Evolutionary conservation across 1,284 basidiomycete genomes (phyloP).

Genomic region (Heterobasidion annosum): DNA sequence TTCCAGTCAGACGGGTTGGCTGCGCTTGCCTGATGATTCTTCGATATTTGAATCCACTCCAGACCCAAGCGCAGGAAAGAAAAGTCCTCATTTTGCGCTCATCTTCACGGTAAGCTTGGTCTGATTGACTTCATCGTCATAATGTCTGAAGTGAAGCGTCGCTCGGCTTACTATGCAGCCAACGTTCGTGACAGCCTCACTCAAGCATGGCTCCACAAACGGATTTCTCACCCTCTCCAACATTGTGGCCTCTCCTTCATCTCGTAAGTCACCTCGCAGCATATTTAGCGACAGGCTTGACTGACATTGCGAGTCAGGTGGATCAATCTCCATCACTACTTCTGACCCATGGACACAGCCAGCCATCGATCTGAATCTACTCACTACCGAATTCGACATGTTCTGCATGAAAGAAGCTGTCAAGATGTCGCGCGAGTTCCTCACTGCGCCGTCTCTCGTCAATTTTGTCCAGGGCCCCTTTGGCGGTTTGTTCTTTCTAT

Average conservation of each 20-base stretch:
- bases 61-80: background rate
- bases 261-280: background rate
- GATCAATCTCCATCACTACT: constrained; percentile 24
- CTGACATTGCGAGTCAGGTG: constrained; percentile 18
- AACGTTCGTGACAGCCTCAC: background rate
- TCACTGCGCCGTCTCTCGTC: constrained; percentile 22
- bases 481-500: background rate
- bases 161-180: background rate
- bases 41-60: background rate
- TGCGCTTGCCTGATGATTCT: background rate
- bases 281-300: background rate
- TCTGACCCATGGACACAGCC: constrained; percentile 29
- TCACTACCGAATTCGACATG: constrained; percentile 26
- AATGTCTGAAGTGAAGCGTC: too few species aligned
- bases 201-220: background rate
- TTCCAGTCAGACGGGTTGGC: background rate
- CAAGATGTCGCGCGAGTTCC: constrained; percentile 20
- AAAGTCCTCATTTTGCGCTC: background rate
- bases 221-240: background rate
- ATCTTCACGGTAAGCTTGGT: background rate
- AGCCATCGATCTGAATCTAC: constrained; percentile 25
- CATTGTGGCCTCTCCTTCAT: constrained; percentile 6
- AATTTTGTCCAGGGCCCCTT: constrained; percentile 20
- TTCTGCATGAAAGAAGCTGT: constrained; percentile 23
- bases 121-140: background rate